Base-by-base conservation (phyloP, 1,284 basidiomycete genomes). In the Athelia sp. region DNA sequence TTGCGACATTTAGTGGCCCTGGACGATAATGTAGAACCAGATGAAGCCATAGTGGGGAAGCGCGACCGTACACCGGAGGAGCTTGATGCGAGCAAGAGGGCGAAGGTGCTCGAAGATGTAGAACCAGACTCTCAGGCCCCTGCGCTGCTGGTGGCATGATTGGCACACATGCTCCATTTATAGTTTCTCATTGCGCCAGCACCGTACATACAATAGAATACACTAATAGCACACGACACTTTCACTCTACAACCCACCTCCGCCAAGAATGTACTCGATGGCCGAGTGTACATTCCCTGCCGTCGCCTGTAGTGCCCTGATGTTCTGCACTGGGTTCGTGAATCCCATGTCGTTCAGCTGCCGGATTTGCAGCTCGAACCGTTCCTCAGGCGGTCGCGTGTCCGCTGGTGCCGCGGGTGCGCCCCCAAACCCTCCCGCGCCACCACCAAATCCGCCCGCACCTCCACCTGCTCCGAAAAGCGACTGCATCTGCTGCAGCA, bases 311-410 rank as follows among this genome's bases (percentile, higher is more conserved):
- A 96, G 70, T 9, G 93, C 92, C 17, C 91, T 76, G n/a, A 96
- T 76, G 62, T 96, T 96, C 75, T 94, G 91, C 45, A 80, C 66
- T 10, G 91, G 90, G 54, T 94, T 90, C 19, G 73, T 78, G 65
- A 92, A 91, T 1, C 90, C 89, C 89, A 92, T 92, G 52, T 88
- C 90, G 69, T 90, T 86, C 56, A 95, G 63, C 79, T 93, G 91
- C 85, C 90, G 56, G 17, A 94, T 71, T 64, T 94, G 90, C 13
- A 87, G 82, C 60, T 93, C 87, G 75, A 90, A 96, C 48, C 92
- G 74, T 70, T 94, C 93, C 65, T 95, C 93, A 3, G 91, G 84
- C 11, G 88, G 77, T 58, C 90, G 72, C 2, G 81, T 71, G 62
- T 93, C 90, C 1, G 79, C 70, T 3, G 85, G 79, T 0, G 74